phyloP scores from a whole-genome alignment of 371 early-diverging fungal species.

The Circinella umbellata region DNA sequence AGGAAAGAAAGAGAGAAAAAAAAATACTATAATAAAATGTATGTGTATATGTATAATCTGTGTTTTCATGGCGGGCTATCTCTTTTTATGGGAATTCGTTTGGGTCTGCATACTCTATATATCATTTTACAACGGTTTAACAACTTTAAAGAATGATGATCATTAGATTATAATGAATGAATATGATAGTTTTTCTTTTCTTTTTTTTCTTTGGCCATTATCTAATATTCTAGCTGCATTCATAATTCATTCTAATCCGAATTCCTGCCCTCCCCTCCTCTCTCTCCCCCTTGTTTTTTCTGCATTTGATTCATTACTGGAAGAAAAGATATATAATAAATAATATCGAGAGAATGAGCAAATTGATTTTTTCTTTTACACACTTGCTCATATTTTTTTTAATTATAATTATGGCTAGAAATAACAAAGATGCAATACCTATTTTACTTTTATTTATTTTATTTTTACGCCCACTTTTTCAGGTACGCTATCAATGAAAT shows the following conservation, averaged over 20 bases:
- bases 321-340: no score
- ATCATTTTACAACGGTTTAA: not conserved
- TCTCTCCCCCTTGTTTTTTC: not conserved
- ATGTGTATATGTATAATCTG: not conserved
- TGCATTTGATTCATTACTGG: no score
- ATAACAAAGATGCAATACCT: no score
- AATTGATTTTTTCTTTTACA: no score
- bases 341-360: no score
- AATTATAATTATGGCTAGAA: no score
- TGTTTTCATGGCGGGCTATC: not conserved
- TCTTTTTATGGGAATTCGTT: slow-evolving; percentile 11
- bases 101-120: no score
- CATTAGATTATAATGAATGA: no score
- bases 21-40: not conserved
- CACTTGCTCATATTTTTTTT: no score
- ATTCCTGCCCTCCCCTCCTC: not conserved
- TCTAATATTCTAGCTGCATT: not conserved
- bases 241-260: not conserved
- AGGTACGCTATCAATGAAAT: no score
- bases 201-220: not conserved
- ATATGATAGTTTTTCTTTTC: not conserved
- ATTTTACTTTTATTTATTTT: no score
- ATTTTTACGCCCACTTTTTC: no score
- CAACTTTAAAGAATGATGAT: not conserved
- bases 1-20: not conserved